phyloP scores from a whole-genome alignment of 1,284 basidiomycete genomes.

The Schizophyllum commune region DNA sequence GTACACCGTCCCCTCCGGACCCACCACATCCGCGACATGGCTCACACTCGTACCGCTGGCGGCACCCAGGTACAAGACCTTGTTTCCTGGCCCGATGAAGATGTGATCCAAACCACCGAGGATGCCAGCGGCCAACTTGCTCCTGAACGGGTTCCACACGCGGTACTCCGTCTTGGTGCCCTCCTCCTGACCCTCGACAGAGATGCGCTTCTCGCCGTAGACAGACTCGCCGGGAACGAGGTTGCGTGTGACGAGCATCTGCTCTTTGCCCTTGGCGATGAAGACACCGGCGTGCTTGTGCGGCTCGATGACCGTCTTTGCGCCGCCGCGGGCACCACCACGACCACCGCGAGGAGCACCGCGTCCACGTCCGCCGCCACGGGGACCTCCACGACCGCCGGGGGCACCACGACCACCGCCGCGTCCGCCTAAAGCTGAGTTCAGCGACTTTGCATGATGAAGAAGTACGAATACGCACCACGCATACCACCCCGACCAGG shows the following conservation, averaged over 20 bases:
- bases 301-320: slow-evolving; percentile 88
- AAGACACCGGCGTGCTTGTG: slow-evolving; percentile 94
- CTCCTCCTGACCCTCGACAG: slow-evolving; percentile 70
- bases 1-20: slow-evolving; percentile 96
- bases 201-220: slow-evolving; percentile 97
- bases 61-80: slow-evolving; percentile 97
- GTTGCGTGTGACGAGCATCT: slow-evolving; percentile 96
- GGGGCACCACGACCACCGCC: not conserved
- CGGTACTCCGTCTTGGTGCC: slow-evolving; percentile 94
- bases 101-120: slow-evolving; percentile 94
- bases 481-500: not conserved
- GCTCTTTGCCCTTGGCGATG: slow-evolving; percentile 94
- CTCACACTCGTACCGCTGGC: slow-evolving; percentile 96
- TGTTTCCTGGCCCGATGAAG: slow-evolving; percentile 90
- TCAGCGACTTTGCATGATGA: not conserved
- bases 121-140: slow-evolving; percentile 95
- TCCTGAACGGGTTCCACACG: slow-evolving; percentile 99
- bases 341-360: not conserved
- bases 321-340: slow-evolving; percentile 52
- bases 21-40: slow-evolving; percentile 98
- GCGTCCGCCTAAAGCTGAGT: not conserved
- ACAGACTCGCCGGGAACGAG: slow-evolving; percentile 96
- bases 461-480: not conserved
- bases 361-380: not conserved
- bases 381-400: not conserved